These are phyloP conservation scores for Populus davidiana DNA, from an alignment of 345 rosid species.

Conservation along the genomic window DNA sequence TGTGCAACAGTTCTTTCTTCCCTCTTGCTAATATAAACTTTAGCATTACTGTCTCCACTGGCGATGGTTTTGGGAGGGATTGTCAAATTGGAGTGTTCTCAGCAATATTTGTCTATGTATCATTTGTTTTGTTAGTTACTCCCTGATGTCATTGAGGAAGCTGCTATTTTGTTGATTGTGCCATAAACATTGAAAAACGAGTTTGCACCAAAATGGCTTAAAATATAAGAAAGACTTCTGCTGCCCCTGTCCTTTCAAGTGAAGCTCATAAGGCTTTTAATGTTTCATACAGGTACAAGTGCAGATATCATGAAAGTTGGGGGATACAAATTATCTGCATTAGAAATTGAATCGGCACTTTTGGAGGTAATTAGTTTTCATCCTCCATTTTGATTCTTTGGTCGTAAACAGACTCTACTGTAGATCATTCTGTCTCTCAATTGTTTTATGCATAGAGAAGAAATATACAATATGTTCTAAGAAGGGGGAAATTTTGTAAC, in stretches of 20 bases:
- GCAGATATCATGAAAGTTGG: slow-evolving; percentile 99
- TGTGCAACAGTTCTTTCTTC: too few species aligned
- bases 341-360: slow-evolving; percentile 88
- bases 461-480: not conserved
- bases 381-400: not conserved
- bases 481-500: not conserved
- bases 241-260: not conserved
- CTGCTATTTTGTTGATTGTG: not conserved
- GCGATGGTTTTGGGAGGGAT: too few species aligned
- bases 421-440: not conserved
- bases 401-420: not conserved
- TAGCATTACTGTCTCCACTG: too few species aligned
- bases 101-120: not conserved
- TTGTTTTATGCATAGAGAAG: not conserved
- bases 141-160: not conserved
- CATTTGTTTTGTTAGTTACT: not conserved
- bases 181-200: not conserved
- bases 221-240: not conserved
- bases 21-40: too few species aligned
- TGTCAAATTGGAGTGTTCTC: too few species aligned
- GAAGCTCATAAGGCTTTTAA: not conserved
- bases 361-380: slow-evolving; percentile 55
- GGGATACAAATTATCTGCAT: slow-evolving; percentile 92
- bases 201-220: not conserved
- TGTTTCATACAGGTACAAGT: slow-evolving; percentile 55